A percentile compares a stretch with the other conserved stretches of the same genome.
phyloP scores from a whole-genome alignment of 495 filamentous ascomycete genomes.

The Opeltia flavorubescens region DNA sequence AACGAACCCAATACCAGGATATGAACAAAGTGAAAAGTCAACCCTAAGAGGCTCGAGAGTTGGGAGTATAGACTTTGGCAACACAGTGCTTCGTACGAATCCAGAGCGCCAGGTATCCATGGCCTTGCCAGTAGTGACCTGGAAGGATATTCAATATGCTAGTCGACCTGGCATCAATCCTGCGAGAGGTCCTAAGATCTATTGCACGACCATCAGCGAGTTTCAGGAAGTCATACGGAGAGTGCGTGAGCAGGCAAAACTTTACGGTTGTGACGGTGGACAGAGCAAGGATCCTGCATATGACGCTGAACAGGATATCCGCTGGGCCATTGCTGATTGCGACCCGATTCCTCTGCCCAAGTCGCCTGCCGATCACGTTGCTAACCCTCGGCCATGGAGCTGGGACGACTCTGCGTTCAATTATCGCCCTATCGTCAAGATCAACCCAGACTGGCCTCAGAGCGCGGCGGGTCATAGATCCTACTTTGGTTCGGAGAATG shows the following conservation, averaged over 20 bases:
- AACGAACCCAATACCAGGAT: too few species aligned
- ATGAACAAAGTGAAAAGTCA: too few species aligned
- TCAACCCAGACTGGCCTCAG: not conserved
- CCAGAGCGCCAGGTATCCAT: not conserved
- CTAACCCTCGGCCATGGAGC: slow-evolving; percentile 15
- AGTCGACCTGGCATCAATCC: slow-evolving; percentile 5
- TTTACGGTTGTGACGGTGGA: slow-evolving; percentile 16
- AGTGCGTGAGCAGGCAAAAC: slow-evolving; percentile 15
- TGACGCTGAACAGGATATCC: slow-evolving; percentile 18
- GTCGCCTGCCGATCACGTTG: slow-evolving; percentile 12
- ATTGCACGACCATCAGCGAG: slow-evolving; percentile 14
- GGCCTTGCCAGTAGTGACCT: slow-evolving; percentile 5
- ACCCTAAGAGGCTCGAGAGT: not conserved
- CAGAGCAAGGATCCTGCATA: slow-evolving; percentile 18
- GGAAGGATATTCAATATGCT: slow-evolving; percentile 15
- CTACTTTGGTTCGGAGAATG: not conserved
- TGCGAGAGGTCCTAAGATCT: slow-evolving; percentile 6
- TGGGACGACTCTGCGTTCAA: slow-evolving; percentile 18
- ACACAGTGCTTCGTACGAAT: too few species aligned
- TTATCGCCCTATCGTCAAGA: not conserved
- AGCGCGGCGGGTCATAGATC: not conserved
- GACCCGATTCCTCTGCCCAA: slow-evolving; percentile 15
- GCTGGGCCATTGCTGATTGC: slow-evolving; percentile 17
- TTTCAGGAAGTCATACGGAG: slow-evolving; percentile 17
- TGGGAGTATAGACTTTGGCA: not conserved